Conservation (phyloP, 805 yeast genomes). For the Wickerhamomyces mucosus region DNA sequence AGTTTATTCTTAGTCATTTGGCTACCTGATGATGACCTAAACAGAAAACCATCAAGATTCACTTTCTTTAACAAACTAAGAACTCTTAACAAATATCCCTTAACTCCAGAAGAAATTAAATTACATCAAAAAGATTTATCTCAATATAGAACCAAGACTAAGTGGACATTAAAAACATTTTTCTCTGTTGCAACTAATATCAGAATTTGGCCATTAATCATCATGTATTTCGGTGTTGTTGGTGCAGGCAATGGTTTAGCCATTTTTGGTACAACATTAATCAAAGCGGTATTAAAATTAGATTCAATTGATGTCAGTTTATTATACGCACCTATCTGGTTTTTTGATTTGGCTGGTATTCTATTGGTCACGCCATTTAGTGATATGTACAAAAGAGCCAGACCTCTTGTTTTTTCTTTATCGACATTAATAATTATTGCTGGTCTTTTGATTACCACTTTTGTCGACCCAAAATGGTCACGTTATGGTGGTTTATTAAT, state of each 20-base stretch:
- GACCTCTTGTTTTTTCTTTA: slow-evolving; percentile 54
- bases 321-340: slow-evolving; percentile 84
- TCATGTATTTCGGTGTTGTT: slow-evolving; percentile 90
- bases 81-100: slow-evolving; percentile 29
- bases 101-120: slow-evolving; percentile 40
- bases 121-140: slow-evolving; percentile 56
- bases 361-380: slow-evolving; percentile 71
- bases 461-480: slow-evolving; percentile 64
- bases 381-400: slow-evolving; percentile 48
- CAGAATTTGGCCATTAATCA: slow-evolving; percentile 68
- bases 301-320: slow-evolving; percentile 60
- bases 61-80: slow-evolving; percentile 10
- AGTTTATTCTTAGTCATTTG: slow-evolving; percentile 68
- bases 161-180: slow-evolving; percentile 58
- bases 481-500: slow-evolving; percentile 73
- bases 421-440: slow-evolving; percentile 60
- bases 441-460: slow-evolving; percentile 72
- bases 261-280: slow-evolving; percentile 75
- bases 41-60: slow-evolving; percentile 8
- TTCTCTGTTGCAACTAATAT: slow-evolving; percentile 44
- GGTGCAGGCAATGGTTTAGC: slow-evolving; percentile 87
- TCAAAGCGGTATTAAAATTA: slow-evolving; percentile 50
- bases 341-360: slow-evolving; percentile 73
- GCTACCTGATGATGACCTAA: slow-evolving; percentile 55
- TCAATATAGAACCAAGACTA: slow-evolving; percentile 31